Evolutionary conservation across 1,139 yeast genomes (phyloP).

Genomic region (Pichia terricola): DNA sequence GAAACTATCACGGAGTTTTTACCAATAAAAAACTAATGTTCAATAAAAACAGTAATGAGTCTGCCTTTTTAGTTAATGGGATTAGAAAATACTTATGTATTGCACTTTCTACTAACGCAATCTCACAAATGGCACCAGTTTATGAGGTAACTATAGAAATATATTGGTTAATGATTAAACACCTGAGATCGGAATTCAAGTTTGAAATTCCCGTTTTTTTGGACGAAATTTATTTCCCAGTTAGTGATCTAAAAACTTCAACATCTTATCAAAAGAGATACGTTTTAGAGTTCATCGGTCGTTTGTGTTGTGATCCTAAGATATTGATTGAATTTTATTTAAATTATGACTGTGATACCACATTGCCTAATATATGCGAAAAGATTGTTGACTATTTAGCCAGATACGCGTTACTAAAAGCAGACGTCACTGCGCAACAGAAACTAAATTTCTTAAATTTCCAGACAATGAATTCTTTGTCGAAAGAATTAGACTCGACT

Average conservation of each 20-base stretch:
- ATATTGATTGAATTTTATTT: slow-evolving; percentile 85
- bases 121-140: slow-evolving; percentile 84
- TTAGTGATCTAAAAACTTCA: slow-evolving; percentile 83
- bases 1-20: slow-evolving; percentile 79
- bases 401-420: slow-evolving; percentile 58
- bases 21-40: slow-evolving; percentile 51
- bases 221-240: slow-evolving; percentile 89
- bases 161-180: slow-evolving; percentile 79
- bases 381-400: slow-evolving; percentile 70
- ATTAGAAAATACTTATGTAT: slow-evolving; percentile 78
- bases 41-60: slow-evolving; percentile 48
- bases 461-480: slow-evolving; percentile 51
- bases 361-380: slow-evolving; percentile 81
- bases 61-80: slow-evolving; percentile 63
- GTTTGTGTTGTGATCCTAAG: slow-evolving; percentile 81
- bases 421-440: slow-evolving; percentile 57
- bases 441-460: slow-evolving; percentile 57
- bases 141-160: slow-evolving; percentile 89
- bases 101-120: slow-evolving; percentile 82
- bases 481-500: slow-evolving; percentile 62
- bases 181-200: slow-evolving; percentile 79
- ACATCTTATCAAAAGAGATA: slow-evolving; percentile 90
- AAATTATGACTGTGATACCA: slow-evolving; percentile 88
- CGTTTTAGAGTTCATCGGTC: slow-evolving; percentile 64
- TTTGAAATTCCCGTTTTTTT: slow-evolving; percentile 89